These are phyloP conservation scores for Plasmopara halstedii DNA, from an alignment of 352 stramenopile genomes.

Conservation along the genomic window DNA sequence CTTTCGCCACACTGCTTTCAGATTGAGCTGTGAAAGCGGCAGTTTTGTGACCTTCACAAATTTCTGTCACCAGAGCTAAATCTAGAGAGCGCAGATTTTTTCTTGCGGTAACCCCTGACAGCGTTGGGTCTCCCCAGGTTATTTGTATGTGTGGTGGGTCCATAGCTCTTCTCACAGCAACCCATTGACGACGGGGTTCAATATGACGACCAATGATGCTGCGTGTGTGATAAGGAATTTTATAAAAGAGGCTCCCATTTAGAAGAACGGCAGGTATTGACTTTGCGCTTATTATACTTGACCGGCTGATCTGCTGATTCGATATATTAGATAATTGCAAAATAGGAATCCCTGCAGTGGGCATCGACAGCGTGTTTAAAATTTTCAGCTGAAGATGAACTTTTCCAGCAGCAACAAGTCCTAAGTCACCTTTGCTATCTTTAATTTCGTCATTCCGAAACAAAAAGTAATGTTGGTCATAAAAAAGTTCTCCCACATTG, in stretches of 20 bases:
- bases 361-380: conserved; percentile 19
- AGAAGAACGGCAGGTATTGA: conserved; percentile 35
- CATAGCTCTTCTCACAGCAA: conserved; percentile 26
- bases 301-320: background rate
- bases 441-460: conserved; percentile 17
- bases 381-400: conserved; percentile 72
- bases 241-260: conserved; percentile 65
- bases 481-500: conserved; percentile 36
- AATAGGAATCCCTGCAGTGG: conserved; percentile 12
- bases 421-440: conserved; percentile 7
- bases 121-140: conserved; percentile 61
- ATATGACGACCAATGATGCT: conserved; percentile 27
- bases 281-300: conserved; percentile 8
- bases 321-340: conserved; percentile 24
- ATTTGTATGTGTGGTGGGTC: conserved; percentile 32
- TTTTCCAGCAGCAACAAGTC: conserved; percentile 26
- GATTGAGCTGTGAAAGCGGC: conserved; percentile 54
- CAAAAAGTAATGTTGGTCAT: conserved; percentile 64
- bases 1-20: conserved; percentile 32
- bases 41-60: conserved; percentile 47
- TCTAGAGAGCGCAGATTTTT: conserved; percentile 30
- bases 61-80: conserved; percentile 41
- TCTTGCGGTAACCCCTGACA: conserved; percentile 25
- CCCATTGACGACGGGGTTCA: conserved; percentile 50
- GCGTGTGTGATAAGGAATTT: conserved; percentile 65